Percentiles rank a stretch among this genome's conserved stretches.
Conservation (phyloP, 2,329 filamentous ascomycete species). For the Stagonosporopsis vannaccii region DNA sequence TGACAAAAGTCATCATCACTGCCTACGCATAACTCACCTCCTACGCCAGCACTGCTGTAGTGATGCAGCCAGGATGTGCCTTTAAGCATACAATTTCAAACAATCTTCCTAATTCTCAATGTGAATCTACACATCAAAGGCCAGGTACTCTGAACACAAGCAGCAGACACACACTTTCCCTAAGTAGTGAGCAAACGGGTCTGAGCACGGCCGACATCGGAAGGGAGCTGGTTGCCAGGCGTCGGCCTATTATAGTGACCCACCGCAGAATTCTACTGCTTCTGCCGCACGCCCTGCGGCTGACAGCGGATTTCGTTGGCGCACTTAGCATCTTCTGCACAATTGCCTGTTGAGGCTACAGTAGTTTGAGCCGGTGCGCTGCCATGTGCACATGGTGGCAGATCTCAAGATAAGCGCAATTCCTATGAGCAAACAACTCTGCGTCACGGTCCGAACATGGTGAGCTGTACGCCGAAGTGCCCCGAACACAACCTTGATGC, state of each 20-base stretch:
- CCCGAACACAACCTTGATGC: constrained; percentile 11
- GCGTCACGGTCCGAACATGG: constrained; percentile 14
- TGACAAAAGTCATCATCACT: background rate
- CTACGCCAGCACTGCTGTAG: background rate
- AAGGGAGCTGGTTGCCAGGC: background rate
- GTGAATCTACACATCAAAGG: background rate
- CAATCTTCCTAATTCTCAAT: background rate
- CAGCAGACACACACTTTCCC: background rate
- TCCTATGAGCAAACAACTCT: constrained; percentile 16
- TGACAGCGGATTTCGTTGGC: constrained; percentile 7
- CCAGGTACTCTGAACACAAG: background rate
- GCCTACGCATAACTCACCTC: background rate
- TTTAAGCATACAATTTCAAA: background rate
- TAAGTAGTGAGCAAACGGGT: background rate
- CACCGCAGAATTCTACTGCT: constrained; percentile 19
- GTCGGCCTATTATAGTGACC: constrained; percentile 14
- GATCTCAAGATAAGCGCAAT: constrained; percentile 14
- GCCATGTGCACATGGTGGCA: constrained; percentile 1
- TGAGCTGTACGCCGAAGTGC: constrained; percentile 12
- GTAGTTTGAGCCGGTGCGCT: constrained; percentile 7
- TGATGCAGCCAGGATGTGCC: background rate
- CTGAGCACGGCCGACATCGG: constrained; percentile 10
- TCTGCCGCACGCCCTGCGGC: constrained; percentile 12
- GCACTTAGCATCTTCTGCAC: constrained; percentile 1
- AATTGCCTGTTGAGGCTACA: constrained; percentile 9